Evolutionary conservation across 2,329 filamentous ascomycete genomes (phyloP).

Genomic region (Colletotrichum liaoningense): DNA sequence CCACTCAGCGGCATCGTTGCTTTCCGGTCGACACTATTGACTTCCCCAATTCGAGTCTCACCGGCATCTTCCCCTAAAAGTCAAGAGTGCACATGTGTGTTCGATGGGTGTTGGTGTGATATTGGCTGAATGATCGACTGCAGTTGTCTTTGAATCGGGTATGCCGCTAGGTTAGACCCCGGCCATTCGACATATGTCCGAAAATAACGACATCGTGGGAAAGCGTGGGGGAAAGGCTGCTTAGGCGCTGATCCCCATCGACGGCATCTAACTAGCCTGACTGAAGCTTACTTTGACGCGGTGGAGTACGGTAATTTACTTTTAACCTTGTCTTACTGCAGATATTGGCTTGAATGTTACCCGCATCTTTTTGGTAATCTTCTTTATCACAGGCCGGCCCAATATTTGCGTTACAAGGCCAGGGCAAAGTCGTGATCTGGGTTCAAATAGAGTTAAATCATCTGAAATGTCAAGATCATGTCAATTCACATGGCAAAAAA

Average conservation of each 20-base stretch:
- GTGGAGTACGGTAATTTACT: neutral
- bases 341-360: neutral
- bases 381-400: neutral
- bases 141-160: slow-evolving; percentile 1
- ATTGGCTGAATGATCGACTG: neutral
- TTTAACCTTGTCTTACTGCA: neutral
- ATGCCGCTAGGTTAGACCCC: neutral
- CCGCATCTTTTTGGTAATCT: too few species aligned
- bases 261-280: neutral
- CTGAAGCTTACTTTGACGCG: slow-evolving; percentile 14
- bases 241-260: neutral
- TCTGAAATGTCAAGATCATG: too few species aligned
- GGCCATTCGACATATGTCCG: slow-evolving; percentile 33
- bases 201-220: slow-evolving; percentile 31
- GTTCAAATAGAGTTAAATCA: neutral
- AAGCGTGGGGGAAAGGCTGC: slow-evolving; percentile 19
- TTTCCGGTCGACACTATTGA: neutral
- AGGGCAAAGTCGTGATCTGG: neutral
- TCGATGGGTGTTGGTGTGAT: neutral
- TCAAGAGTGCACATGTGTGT: neutral
- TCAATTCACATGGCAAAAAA: neutral
- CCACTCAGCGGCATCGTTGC: slow-evolving; percentile 1
- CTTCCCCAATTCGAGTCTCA: neutral
- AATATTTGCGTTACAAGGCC: neutral
- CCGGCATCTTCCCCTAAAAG: neutral